Evolutionary conservation across 331 rosid genomes (phyloP).

Genomic region (Telfairia occidentalis): DNA sequence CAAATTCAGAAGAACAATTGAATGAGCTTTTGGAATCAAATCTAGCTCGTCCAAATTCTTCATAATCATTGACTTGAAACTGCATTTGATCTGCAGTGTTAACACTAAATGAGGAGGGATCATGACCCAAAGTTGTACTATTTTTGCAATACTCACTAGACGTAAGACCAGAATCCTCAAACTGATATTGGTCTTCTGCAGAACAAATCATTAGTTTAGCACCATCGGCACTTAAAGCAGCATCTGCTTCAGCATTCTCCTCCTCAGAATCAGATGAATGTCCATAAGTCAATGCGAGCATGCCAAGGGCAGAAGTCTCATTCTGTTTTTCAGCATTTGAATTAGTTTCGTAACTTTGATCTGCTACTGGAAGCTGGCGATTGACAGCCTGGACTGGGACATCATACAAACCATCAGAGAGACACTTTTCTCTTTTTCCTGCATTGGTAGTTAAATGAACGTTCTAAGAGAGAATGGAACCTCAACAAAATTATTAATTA

Average conservation of each 20-base stretch:
- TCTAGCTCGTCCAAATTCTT: slow-evolving; percentile 22
- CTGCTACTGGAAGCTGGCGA: slow-evolving; percentile 22
- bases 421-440: slow-evolving; percentile 32
- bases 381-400: slow-evolving; percentile 36
- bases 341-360: slow-evolving; percentile 24
- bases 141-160: slow-evolving; percentile 19
- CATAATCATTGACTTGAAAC: slow-evolving; percentile 13
- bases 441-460: slow-evolving; percentile 10
- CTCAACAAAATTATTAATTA: not conserved
- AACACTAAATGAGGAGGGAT: slow-evolving; percentile 14
- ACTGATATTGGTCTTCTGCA: slow-evolving; percentile 28
- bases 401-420: slow-evolving; percentile 26
- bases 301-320: slow-evolving; percentile 56
- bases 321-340: slow-evolving; percentile 24
- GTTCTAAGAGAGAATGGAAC: slow-evolving; percentile 1
- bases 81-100: slow-evolving; percentile 23
- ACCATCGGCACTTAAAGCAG: slow-evolving; percentile 22
- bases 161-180: slow-evolving; percentile 32
- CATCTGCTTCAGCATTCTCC: slow-evolving; percentile 38
- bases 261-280: slow-evolving; percentile 76
- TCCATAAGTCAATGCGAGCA: slow-evolving; percentile 67
- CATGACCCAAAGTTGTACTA: slow-evolving; percentile 15
- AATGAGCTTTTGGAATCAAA: slow-evolving; percentile 17
- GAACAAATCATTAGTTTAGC: slow-evolving; percentile 22
- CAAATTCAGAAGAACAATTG: slow-evolving; percentile 29